Evolutionary conservation across 2,329 filamentous ascomycete genomes (phyloP), one percentile per base, ranked within the genome.

Genomic region (Arthrobotrys conoides): DNA sequence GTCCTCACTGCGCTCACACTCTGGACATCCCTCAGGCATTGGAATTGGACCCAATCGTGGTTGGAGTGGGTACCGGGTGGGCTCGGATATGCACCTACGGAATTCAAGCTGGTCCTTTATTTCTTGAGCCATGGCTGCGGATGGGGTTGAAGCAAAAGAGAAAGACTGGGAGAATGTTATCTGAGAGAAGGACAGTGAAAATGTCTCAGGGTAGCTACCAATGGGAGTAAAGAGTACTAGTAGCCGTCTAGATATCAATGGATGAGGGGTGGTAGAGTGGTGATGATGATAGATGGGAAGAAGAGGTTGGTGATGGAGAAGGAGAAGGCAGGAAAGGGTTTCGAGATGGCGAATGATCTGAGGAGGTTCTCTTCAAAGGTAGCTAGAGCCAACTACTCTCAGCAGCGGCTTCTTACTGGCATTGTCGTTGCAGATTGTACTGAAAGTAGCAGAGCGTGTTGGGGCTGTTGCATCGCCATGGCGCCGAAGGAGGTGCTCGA

Each of bases 51-150:
- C 64, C 30, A 41, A 33, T 20, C 55, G 33, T 46, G 64, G 65
- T 8, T 53, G 57, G 3, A 76, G 57, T 5, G 72, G 72, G 9
- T 49, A 55, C 10, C 65, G 72, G 38, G 41, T 38, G 4, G 71
- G 71, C 3, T 57, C 72, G 16, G 72, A 76, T 9, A 70, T 41
- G 59, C 65, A 76, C 22, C 72, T 66, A 18, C 72, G 72, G 22
- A 65, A 20, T n/a, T 36, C 6, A 9, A 41, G 18, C 5, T 38
- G 27, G 18, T 63, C 63, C 1, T 41, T 27, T 3, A 73, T 59
- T 36, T 61, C 61, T 30, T 73, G 36, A 1, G 38, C 70, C 61
- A 67, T 73, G 0, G n/a, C 36, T 33, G 16, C 5, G 38, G 22
- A n/a, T 20, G 0, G 5, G 12, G 36, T 44, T 16, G 41, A 49